Percentiles rank a stretch among this genome's conserved stretches.
These are phyloP conservation scores for Mycena amicta DNA, from an alignment of 768 basidiomycete genomes.

Conservation along the genomic window DNA sequence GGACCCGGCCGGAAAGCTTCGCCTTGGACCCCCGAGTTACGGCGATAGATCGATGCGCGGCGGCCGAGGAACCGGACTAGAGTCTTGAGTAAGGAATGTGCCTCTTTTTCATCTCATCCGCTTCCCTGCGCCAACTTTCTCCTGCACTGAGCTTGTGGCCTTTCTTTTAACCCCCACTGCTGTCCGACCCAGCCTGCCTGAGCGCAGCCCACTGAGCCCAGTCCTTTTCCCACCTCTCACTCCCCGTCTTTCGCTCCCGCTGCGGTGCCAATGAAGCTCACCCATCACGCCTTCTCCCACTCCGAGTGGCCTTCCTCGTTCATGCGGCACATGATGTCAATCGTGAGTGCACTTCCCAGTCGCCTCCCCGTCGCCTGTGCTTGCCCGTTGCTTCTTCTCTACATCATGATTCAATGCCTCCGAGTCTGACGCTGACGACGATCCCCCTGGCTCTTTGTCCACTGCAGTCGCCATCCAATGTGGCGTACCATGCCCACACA, in stretches of 20 bases:
- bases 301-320: background rate
- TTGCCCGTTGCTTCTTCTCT: background rate
- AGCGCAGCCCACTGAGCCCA: background rate
- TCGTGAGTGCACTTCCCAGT: background rate
- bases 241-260: background rate
- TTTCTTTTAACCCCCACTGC: background rate
- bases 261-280: background rate
- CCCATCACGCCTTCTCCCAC: background rate
- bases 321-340: no score
- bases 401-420: background rate
- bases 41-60: no score
- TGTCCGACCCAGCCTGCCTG: background rate
- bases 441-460: no score
- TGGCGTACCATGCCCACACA: background rate
- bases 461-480: background rate
- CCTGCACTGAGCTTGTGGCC: background rate
- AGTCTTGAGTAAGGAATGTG: no score
- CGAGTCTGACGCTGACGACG: background rate
- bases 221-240: background rate
- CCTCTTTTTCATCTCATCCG: no score
- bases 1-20: no score
- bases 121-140: background rate
- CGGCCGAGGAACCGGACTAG: no score
- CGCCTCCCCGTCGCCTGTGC: background rate
- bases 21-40: no score